These are phyloP conservation scores for Agarophyton chilense DNA, from an alignment of 23 red algal species.

Conservation along the genomic window DNA sequence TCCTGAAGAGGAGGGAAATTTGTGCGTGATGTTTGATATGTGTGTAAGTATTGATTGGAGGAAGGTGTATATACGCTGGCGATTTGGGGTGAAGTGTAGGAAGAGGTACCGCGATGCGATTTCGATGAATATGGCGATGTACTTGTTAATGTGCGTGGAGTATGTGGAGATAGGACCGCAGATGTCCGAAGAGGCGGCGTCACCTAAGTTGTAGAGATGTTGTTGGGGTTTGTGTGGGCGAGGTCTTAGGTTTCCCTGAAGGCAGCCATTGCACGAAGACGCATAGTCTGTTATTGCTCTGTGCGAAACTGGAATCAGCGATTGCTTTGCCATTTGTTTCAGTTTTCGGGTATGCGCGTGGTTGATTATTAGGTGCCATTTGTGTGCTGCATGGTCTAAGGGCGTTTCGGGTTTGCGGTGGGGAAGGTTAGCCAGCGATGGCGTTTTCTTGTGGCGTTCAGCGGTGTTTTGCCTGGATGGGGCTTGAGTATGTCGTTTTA, in stretches of 20 bases:
- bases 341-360: background rate
- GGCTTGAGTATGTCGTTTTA: too few relatives aligned
- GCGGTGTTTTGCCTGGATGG: background rate
- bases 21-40: background rate
- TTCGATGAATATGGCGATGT: background rate
- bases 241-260: background rate
- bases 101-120: background rate
- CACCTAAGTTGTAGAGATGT: background rate
- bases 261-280: background rate
- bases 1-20: background rate
- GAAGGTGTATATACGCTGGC: background rate
- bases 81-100: background rate
- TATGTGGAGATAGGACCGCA: background rate
- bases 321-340: background rate
- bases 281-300: too few relatives aligned
- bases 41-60: background rate
- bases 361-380: background rate
- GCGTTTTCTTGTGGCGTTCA: background rate
- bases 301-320: background rate
- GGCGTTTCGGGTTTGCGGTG: background rate
- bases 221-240: background rate
- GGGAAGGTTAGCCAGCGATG: background rate
- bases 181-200: background rate
- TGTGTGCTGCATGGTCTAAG: background rate
- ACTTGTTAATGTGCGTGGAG: background rate